These are phyloP conservation scores for Mrakia frigida DNA, from an alignment of 768 basidiomycete genomes.

Conservation along the genomic window DNA sequence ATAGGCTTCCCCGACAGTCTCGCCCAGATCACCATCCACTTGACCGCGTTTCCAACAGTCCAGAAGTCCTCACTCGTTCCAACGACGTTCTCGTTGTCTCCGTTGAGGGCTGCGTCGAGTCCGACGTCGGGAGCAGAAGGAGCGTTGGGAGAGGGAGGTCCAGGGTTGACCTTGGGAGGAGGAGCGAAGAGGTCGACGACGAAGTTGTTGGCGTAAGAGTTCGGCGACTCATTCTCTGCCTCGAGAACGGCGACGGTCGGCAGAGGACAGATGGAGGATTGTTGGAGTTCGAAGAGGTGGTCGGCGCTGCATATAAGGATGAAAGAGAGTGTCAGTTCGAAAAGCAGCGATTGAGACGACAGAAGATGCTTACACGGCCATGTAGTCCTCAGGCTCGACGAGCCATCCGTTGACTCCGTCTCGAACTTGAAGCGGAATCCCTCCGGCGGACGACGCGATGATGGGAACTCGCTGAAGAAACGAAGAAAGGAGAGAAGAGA, in stretches of 20 bases:
- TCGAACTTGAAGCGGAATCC: constrained; percentile 86
- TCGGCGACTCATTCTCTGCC: constrained; percentile 1
- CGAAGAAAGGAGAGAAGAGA: too few relatives aligned
- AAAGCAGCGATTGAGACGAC: too few relatives aligned
- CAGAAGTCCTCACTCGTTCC: constrained; percentile 29
- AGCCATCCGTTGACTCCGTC: constrained; percentile 85
- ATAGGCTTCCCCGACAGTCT: background rate
- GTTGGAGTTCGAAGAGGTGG: constrained; percentile 14
- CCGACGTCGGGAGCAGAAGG: background rate
- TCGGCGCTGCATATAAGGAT: constrained; percentile 15
- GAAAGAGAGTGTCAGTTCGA: too few relatives aligned
- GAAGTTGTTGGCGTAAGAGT: constrained; percentile 23
- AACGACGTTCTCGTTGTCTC: background rate
- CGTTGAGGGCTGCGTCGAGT: background rate
- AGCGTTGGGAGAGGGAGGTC: background rate
- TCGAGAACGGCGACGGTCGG: constrained; percentile 6
- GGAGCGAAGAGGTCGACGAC: constrained; percentile 16
- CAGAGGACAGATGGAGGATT: constrained; percentile 10
- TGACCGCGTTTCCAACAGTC: constrained; percentile 28
- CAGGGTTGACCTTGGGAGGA: constrained; percentile 22
- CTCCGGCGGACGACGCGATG: constrained; percentile 78
- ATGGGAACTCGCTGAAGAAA: constrained; percentile 80
- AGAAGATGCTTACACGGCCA: constrained; percentile 48
- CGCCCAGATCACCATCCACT: constrained; percentile 24
- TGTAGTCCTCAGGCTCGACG: constrained; percentile 69